Conservation (phyloP, 2,329 filamentous ascomycete species). For the Talaromyces sp. region DNA sequence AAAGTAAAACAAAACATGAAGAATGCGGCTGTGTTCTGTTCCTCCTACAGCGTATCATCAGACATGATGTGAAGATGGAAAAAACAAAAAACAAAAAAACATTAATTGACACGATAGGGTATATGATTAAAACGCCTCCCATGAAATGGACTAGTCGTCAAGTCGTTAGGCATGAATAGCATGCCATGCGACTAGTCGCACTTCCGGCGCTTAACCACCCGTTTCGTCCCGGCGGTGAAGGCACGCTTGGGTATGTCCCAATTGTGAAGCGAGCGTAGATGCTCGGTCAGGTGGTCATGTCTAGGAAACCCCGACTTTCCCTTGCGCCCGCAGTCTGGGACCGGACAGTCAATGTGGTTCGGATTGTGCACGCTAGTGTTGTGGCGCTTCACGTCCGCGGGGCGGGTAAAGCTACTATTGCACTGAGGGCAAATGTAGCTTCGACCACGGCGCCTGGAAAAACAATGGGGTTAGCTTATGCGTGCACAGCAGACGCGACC, state of each 20-base stretch:
- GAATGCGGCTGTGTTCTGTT: background rate
- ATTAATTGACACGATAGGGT: background rate
- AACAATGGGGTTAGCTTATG: background rate
- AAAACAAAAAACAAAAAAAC: background rate
- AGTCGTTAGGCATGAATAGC: background rate
- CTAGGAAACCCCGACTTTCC: slow-evolving; percentile 50
- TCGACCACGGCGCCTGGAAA: slow-evolving; percentile 21
- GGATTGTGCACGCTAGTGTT: slow-evolving; percentile 43
- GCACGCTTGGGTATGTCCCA: slow-evolving; percentile 40
- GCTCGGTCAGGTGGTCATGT: slow-evolving; percentile 55
- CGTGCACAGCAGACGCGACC: background rate
- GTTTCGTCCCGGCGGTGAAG: background rate
- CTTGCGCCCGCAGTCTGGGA: slow-evolving; percentile 42
- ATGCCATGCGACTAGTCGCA: background rate
- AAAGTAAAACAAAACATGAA: background rate
- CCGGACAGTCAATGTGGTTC: slow-evolving; percentile 41
- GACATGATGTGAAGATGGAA: background rate
- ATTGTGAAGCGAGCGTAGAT: slow-evolving; percentile 53
- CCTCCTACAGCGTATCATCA: background rate
- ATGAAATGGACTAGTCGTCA: background rate
- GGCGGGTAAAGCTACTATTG: slow-evolving; percentile 40
- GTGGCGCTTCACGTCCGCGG: slow-evolving; percentile 49
- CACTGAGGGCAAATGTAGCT: slow-evolving; percentile 31
- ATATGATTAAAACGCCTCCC: background rate
- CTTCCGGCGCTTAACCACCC: background rate